phyloP scores from a whole-genome alignment of 345 rosid genomes.

The Sonneratia caseolaris region DNA sequence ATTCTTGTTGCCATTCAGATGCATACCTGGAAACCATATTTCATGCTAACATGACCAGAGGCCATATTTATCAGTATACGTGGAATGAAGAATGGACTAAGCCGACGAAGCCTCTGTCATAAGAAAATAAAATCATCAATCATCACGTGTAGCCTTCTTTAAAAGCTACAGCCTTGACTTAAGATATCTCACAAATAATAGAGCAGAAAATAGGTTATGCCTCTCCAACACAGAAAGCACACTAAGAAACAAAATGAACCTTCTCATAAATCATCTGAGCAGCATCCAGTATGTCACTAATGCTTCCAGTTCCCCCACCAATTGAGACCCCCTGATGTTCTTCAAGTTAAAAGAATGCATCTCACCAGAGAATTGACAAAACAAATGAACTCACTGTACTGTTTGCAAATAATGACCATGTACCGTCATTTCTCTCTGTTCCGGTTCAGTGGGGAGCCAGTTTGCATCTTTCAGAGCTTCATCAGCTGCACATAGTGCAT shows the following conservation, averaged over 20 bases:
- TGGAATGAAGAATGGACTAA: conserved; percentile 94
- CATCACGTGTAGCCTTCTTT: conserved; percentile 5
- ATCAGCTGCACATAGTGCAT: conserved; percentile 88
- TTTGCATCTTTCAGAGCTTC: conserved; percentile 86
- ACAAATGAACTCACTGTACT: not conserved
- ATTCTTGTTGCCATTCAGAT: not conserved
- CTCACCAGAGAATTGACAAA: conserved; percentile 10
- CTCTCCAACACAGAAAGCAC: not conserved
- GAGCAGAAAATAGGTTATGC: not conserved
- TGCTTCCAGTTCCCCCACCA: conserved; percentile 95
- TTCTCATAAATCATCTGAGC: conserved; percentile 83
- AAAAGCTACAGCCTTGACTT: not conserved
- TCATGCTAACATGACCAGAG: conserved; percentile 95
- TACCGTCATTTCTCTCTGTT: conserved; percentile 78
- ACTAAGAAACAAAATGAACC: conserved; percentile 29
- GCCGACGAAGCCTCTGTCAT: conserved; percentile 69
- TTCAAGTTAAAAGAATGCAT: conserved; percentile 21
- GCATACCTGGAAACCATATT: conserved; percentile 86
- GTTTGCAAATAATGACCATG: not conserved
- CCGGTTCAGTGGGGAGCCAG: conserved; percentile 62
- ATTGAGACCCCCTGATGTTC: conserved; percentile 83
- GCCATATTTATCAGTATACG: conserved; percentile 94
- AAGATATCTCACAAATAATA: conserved; percentile 3
- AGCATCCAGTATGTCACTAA: conserved; percentile 69
- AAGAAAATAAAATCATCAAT: conserved; percentile 13